These are phyloP conservation scores for Stephanodiscus minutulus DNA, from an alignment of 108 stramenopile species.

Conservation along the genomic window DNA sequence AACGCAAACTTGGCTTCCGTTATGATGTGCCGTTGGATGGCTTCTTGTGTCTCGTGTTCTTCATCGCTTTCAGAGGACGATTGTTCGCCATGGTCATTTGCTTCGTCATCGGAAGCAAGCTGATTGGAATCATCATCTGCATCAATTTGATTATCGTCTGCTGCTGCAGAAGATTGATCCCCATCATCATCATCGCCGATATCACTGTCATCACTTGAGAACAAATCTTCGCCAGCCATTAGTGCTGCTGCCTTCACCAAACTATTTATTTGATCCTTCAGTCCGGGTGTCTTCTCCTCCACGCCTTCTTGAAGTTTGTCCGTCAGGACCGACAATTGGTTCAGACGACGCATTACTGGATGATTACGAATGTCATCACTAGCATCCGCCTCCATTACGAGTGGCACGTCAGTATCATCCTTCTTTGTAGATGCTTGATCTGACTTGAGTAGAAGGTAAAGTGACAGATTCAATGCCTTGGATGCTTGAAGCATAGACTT, in stretches of 20 bases:
- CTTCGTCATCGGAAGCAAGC: constrained; percentile 3
- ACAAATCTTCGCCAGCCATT: constrained; percentile 42
- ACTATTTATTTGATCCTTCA: constrained; percentile 64
- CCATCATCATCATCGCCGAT: constrained; percentile 27
- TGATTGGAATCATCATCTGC: constrained; percentile 13
- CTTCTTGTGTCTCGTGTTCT: constrained; percentile 43
- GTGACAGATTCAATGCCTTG: constrained; percentile 68
- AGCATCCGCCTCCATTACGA: constrained; percentile 27
- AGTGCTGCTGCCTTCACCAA: constrained; percentile 73
- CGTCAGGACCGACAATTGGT: constrained; percentile 59
- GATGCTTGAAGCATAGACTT: constrained; percentile 73
- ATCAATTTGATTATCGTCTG: constrained; percentile 20
- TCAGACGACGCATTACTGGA: constrained; percentile 78
- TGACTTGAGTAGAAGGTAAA: constrained; percentile 79
- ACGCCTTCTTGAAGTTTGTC: constrained; percentile 70
- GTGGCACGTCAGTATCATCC: constrained; percentile 7
- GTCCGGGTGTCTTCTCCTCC: constrained; percentile 45
- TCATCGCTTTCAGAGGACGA: constrained; percentile 35
- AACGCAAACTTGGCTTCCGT: constrained; percentile 80
- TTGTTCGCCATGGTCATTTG: constrained; percentile 2
- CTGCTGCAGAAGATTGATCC: constrained; percentile 32
- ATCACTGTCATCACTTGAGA: constrained; percentile 40
- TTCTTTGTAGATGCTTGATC: constrained; percentile 33
- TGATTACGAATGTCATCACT: constrained; percentile 59
- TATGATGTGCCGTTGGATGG: constrained; percentile 36